Evolutionary conservation across 2,329 filamentous ascomycete genomes (phyloP).

Genomic region (Chaetomiaceae sp.): DNA sequence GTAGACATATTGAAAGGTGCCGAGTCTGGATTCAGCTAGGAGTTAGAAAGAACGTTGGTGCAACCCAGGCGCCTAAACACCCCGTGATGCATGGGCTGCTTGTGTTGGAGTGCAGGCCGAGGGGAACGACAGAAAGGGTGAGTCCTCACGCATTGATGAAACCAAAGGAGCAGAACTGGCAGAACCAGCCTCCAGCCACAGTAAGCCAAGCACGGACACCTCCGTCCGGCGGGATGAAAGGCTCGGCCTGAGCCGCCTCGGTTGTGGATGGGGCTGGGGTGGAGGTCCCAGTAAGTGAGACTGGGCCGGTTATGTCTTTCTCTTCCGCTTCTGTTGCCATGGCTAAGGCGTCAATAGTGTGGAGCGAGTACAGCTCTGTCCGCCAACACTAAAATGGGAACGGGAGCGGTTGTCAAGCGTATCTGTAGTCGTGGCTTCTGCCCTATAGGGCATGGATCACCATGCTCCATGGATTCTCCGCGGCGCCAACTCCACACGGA

Average conservation of each 20-base stretch:
- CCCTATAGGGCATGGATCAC: too few species aligned
- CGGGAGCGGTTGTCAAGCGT: too few species aligned
- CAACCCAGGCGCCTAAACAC: too few species aligned
- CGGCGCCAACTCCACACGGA: too few species aligned
- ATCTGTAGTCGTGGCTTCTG: too few species aligned
- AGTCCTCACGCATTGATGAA: conserved; percentile 4
- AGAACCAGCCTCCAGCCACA: conserved; percentile 2
- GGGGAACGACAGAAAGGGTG: too few species aligned
- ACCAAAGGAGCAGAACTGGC: conserved; percentile 7
- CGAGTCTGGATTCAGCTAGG: background rate
- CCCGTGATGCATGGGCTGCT: too few species aligned
- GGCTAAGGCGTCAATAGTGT: too few species aligned
- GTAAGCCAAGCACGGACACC: background rate
- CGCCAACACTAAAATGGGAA: too few species aligned
- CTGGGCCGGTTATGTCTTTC: background rate
- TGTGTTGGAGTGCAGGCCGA: too few species aligned
- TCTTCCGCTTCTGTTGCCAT: background rate
- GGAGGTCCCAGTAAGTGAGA: background rate
- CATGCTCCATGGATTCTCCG: too few species aligned
- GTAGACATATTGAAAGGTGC: conserved; percentile 4
- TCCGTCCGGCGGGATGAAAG: conserved; percentile 1
- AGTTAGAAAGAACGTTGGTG: background rate
- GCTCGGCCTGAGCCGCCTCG: background rate
- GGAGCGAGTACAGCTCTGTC: too few species aligned
- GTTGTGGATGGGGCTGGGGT: background rate